A percentile compares a stretch with the other conserved stretches of the same genome.
phyloP scores from a whole-genome alignment of 2,329 filamentous ascomycete species.

The Exophiala sp. region DNA sequence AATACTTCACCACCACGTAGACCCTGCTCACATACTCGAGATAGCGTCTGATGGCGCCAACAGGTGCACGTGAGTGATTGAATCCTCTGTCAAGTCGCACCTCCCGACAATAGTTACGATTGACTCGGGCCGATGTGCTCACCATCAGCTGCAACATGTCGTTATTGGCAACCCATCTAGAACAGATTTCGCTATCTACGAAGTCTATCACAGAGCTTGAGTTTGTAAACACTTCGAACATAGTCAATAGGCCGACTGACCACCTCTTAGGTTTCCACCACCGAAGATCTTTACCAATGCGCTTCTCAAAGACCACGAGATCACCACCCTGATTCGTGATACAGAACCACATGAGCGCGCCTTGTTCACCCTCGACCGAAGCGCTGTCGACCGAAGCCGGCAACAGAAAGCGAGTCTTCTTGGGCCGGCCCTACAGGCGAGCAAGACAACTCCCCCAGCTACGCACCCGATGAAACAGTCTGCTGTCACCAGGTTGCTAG shows the following conservation, averaged over 20 bases:
- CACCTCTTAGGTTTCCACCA: conserved; percentile 66
- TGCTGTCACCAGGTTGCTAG: conserved; percentile 84
- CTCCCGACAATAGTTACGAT: too few species aligned
- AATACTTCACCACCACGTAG: neutral
- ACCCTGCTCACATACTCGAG: neutral
- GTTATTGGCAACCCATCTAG: conserved; percentile 66
- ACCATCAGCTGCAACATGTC: conserved; percentile 53
- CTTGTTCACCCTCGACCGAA: conserved; percentile 84
- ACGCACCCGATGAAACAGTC: conserved; percentile 64
- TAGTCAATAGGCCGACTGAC: conserved; percentile 12
- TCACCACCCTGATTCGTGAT: conserved; percentile 90
- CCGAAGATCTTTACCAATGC: conserved; percentile 97
- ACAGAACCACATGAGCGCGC: conserved; percentile 93
- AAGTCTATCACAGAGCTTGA: conserved; percentile 71
- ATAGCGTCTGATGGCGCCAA: too few species aligned
- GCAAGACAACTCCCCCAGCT: conserved; percentile 44
- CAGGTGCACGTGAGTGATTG: too few species aligned
- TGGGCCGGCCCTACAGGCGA: neutral
- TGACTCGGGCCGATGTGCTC: conserved; percentile 1
- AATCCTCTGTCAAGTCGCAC: too few species aligned
- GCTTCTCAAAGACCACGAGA: conserved; percentile 81
- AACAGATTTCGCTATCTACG: conserved; percentile 74
- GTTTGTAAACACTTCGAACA: conserved; percentile 45
- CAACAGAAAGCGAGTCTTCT: neutral
- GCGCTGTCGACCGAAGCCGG: conserved; percentile 48